Evolutionary conservation across 176 grass and related monocot genomes (phyloP).

Genomic region (Musa beccarii): DNA sequence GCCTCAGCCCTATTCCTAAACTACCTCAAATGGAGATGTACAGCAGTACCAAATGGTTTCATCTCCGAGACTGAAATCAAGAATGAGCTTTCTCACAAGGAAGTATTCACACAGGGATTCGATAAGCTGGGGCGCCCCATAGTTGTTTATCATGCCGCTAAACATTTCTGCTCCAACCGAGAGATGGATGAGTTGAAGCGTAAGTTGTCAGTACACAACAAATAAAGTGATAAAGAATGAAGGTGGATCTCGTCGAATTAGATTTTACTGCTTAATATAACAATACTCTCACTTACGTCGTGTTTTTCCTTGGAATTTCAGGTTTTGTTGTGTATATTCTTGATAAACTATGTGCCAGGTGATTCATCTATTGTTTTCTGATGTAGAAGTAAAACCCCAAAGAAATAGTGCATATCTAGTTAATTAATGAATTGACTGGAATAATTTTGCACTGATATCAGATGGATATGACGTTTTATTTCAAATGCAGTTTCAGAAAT

Average conservation of each 20-base stretch:
- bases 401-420: background rate
- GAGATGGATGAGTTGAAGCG: constrained; percentile 26
- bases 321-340: constrained; percentile 30
- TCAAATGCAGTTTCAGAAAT: too few relatives aligned
- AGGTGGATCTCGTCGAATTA: too few relatives aligned
- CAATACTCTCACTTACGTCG: background rate
- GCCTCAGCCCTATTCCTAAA: constrained; percentile 20
- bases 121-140: constrained; percentile 27
- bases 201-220: constrained; percentile 3
- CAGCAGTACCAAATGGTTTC: constrained; percentile 14
- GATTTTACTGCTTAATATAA: background rate
- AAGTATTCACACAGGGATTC: constrained; percentile 26
- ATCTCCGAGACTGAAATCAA: constrained; percentile 29
- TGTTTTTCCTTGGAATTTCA: constrained; percentile 8
- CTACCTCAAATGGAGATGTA: constrained; percentile 23
- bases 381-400: background rate
- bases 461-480: too few relatives aligned
- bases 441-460: background rate
- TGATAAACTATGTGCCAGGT: constrained; percentile 31
- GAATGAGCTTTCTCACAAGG: constrained; percentile 28
- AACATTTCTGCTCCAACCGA: constrained; percentile 20
- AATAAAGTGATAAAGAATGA: background rate
- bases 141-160: constrained; percentile 14
- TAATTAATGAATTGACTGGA: background rate
- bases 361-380: background rate